Evolutionary conservation across 1,284 basidiomycete species (phyloP).

Genomic region (Vanrija sp.): DNA sequence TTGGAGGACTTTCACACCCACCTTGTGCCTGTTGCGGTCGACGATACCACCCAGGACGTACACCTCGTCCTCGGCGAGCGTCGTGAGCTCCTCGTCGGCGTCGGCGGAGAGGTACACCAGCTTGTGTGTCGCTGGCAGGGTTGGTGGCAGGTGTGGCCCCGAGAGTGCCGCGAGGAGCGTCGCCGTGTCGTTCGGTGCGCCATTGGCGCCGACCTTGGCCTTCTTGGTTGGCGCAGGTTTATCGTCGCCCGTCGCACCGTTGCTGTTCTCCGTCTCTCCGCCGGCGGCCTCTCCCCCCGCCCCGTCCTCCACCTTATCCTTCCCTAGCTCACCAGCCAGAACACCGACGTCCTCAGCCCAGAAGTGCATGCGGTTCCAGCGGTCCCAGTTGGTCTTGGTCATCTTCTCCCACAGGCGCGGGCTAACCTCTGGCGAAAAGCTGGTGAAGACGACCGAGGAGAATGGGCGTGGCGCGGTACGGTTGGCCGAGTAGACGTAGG

Average conservation of each 20-base stretch:
- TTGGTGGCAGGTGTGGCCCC: conserved; percentile 17
- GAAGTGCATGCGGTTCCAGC: conserved; percentile 67
- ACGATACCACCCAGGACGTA: conserved; percentile 97
- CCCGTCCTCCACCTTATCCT: not conserved
- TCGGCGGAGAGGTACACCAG: conserved; percentile 95
- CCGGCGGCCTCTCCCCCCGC: not conserved
- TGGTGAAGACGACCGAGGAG: conserved; percentile 68
- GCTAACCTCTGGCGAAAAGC: conserved; percentile 52
- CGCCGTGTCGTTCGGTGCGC: conserved; percentile 14
- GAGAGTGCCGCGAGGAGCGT: conserved; percentile 14
- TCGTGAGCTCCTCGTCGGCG: conserved; percentile 74
- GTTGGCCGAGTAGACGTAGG: conserved; percentile 84
- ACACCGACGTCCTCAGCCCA: conserved; percentile 61
- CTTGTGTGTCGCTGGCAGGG: conserved; percentile 48
- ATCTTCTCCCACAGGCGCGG: conserved; percentile 40
- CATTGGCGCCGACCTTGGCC: not conserved
- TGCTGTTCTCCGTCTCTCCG: not conserved
- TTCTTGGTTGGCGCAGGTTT: not conserved
- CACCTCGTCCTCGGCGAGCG: conserved; percentile 75
- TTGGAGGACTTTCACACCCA: conserved; percentile 38
- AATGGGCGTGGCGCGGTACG: conserved; percentile 69
- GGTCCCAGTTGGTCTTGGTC: conserved; percentile 56
- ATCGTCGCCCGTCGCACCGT: not conserved
- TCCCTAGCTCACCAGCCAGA: conserved; percentile 16
- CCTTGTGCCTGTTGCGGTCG: conserved; percentile 96